Evolutionary conservation across 371 early-diverging fungal genomes (phyloP), one percentile per base, ranked within the genome.

Genomic region (Mucor racemosus): DNA sequence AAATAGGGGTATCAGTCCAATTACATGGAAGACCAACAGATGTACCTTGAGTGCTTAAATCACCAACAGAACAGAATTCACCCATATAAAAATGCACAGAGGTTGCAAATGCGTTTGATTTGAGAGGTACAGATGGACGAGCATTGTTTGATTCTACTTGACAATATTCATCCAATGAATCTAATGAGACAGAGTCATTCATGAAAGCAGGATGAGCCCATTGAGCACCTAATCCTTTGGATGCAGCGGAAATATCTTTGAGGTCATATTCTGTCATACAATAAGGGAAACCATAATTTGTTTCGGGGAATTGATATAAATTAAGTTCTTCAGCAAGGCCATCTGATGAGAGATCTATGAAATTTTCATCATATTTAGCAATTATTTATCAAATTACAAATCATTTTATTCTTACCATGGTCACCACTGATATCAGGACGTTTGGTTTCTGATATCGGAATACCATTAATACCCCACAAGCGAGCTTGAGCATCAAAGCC

Each of bases 21-120:
- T 76, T 78, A 59, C 83, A 82, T 50, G 83, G 83, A 62, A 82
- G 62, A 11, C 83, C 83, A 10, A 80, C 80, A 26, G 83, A 80
- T 1, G 83, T 77, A 34, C 76, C 80, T 26, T 66, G 17, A 0
- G 78, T 76, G 0, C 67, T 62, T 0, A 50, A 14, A 44, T 73
- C 73, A 38, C 83, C 83, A 1, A 82, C 75, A 35, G 80, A 80
- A 58, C 83, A 82, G n/a, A 70, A 76, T 0, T 69, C 65, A 0
- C 83, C 83, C 69, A 74, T 76, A 46, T 66, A 82, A 54, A 82
- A 82, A n/a, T 64, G 53, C 1, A 81, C 56, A 36, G 65, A 70
- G 15, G 68, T 44, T 9, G 81, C 77, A 33, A 67, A 33, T 0
- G 65, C 57, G n/a, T 68, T 63, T 8, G 79, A 64, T 3, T 68